Evolutionary conservation across 2,329 filamentous ascomycete species (phyloP).

Genomic region (Plectosphaerella sp.): DNA sequence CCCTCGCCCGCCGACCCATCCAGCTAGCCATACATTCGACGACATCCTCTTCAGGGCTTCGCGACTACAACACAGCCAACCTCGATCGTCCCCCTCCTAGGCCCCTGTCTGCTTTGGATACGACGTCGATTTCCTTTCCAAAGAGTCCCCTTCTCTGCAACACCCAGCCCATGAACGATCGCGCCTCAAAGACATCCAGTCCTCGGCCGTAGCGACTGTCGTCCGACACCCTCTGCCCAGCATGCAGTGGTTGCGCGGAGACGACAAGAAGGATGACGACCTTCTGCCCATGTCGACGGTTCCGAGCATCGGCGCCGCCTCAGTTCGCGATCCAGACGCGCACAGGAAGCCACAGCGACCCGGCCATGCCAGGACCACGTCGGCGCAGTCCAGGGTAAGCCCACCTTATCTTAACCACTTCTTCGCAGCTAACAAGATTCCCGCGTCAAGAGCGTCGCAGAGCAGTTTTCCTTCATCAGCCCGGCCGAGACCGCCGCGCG

Average conservation of each 20-base stretch:
- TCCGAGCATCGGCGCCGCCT: slow-evolving; percentile 23
- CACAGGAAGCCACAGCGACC: slow-evolving; percentile 26
- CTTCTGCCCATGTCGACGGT: slow-evolving; percentile 28
- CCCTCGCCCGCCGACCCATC: neutral
- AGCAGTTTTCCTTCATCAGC: slow-evolving; percentile 64
- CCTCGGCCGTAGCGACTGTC: neutral
- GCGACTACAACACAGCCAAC: neutral
- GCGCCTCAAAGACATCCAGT: neutral
- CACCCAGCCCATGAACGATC: neutral
- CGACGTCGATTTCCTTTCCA: neutral
- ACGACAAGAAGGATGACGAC: slow-evolving; percentile 21
- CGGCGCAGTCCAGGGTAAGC: slow-evolving; percentile 51
- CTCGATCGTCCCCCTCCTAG: too few relatives aligned
- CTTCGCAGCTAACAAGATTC: neutral
- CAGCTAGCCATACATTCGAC: neutral
- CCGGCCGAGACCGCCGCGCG: slow-evolving; percentile 72
- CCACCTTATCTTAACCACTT: neutral
- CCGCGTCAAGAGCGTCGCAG: slow-evolving; percentile 43
- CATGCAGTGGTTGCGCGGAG: slow-evolving; percentile 31
- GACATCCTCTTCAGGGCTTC: neutral
- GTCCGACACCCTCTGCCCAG: slow-evolving; percentile 10
- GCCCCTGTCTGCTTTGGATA: too few relatives aligned
- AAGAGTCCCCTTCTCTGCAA: neutral
- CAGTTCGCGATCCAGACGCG: slow-evolving; percentile 14
- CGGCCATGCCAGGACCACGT: slow-evolving; percentile 44